Conservation (phyloP, 2,329 filamentous ascomycete genomes). For the Diaporthe longicolla region DNA sequence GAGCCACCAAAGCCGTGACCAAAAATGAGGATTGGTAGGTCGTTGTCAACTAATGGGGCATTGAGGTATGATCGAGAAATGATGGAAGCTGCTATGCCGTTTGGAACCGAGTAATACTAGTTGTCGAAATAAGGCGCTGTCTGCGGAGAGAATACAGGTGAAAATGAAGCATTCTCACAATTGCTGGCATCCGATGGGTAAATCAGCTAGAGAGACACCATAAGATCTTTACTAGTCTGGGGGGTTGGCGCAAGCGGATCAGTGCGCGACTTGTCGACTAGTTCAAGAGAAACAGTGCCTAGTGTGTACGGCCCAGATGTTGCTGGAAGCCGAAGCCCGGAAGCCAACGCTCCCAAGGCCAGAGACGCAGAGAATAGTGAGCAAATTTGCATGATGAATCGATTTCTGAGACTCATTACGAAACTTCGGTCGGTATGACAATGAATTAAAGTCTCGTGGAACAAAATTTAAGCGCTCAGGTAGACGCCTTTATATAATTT, state of each 20-base stretch:
- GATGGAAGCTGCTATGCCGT: conserved; percentile 10
- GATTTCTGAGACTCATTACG: not conserved
- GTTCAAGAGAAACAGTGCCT: conserved; percentile 1
- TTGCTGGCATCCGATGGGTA: not conserved
- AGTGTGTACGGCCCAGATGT: conserved; percentile 7
- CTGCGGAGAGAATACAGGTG: not conserved
- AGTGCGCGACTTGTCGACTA: conserved; percentile 1
- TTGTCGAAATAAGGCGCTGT: not conserved
- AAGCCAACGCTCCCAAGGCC: conserved; percentile 10
- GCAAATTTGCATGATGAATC: not conserved
- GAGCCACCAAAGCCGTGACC: not conserved
- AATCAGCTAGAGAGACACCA: conserved; percentile 16
- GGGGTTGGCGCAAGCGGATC: conserved; percentile 11
- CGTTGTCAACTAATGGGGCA: not conserved
- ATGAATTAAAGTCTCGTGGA: not conserved
- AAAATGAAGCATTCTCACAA: not conserved
- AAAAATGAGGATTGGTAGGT: conserved; percentile 20
- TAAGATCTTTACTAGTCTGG: not conserved
- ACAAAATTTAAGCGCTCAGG: not conserved
- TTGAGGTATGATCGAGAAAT: conserved; percentile 27
- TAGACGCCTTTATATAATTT: not conserved
- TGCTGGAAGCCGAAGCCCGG: not conserved
- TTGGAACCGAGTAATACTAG: not conserved
- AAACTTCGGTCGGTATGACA: not conserved
- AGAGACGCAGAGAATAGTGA: not conserved